A percentile compares a stretch with the other conserved stretches of the same genome.
phyloP scores from a whole-genome alignment of 2,329 filamentous ascomycete species.

The Trichoderma endophyticum region DNA sequence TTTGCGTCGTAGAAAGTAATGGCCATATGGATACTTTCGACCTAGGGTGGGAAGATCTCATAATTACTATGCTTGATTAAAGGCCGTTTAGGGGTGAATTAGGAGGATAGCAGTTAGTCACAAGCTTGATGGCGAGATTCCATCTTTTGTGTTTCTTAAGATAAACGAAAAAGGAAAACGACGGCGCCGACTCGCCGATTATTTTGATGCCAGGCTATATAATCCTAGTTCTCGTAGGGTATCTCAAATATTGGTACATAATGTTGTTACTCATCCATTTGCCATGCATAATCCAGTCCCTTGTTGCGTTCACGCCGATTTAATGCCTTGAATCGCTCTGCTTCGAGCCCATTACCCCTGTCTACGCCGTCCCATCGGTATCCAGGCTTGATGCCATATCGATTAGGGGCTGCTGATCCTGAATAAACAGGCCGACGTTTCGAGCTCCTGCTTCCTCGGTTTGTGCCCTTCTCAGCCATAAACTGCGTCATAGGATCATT shows the following conservation, averaged over 20 bases:
- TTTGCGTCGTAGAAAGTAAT: slow-evolving; percentile 39
- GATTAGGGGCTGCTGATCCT: slow-evolving; percentile 80
- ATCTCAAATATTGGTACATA: slow-evolving; percentile 10
- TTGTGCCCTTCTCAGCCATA: slow-evolving; percentile 47
- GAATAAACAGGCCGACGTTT: slow-evolving; percentile 66
- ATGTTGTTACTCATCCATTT: slow-evolving; percentile 78
- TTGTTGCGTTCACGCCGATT: slow-evolving; percentile 75
- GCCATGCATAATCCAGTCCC: slow-evolving; percentile 86
- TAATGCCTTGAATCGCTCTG: slow-evolving; percentile 83
- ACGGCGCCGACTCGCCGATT: background rate
- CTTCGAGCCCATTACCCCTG: slow-evolving; percentile 88
- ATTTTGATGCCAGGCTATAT: background rate
- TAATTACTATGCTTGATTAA: background rate
- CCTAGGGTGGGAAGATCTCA: background rate
- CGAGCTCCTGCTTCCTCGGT: slow-evolving; percentile 31
- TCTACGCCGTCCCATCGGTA: slow-evolving; percentile 98
- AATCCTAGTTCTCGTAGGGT: background rate
- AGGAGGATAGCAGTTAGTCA: background rate
- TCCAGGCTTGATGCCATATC: slow-evolving; percentile 89
- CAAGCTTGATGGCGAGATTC: background rate
- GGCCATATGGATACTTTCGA: background rate
- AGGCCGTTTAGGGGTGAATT: background rate
- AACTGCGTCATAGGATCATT: slow-evolving; percentile 91
- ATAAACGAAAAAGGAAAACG: background rate
- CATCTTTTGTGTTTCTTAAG: background rate